A percentile compares a stretch with the other conserved stretches of the same genome.
phyloP scores from a whole-genome alignment of 2,329 filamentous ascomycete genomes.

The Alternaria arbusti region DNA sequence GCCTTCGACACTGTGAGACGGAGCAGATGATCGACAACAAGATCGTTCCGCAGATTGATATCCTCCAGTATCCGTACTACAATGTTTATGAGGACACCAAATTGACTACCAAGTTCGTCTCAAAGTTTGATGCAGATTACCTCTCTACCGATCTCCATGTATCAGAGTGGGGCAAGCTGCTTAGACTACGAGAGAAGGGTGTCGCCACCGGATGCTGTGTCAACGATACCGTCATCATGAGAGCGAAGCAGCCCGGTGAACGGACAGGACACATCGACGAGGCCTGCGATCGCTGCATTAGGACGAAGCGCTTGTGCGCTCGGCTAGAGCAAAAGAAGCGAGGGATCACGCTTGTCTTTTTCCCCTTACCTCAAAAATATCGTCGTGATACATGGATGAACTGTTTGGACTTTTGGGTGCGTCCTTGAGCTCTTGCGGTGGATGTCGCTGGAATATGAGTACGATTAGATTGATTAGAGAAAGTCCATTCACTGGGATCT shows the following conservation, averaged over 20 bases:
- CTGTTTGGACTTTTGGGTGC: not conserved
- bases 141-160: not conserved
- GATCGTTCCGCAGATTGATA: not conserved
- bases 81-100: no score
- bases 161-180: not conserved
- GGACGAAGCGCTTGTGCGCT: not conserved
- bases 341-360: not conserved
- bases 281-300: slow-evolving; percentile 2
- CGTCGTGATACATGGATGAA: accelerated
- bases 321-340: not conserved
- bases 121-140: not conserved
- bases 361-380: not conserved
- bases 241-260: not conserved
- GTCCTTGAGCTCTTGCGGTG: no score
- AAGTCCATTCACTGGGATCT: no score
- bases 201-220: not conserved
- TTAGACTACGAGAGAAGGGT: not conserved
- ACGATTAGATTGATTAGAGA: no score
- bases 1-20: not conserved
- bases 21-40: not conserved
- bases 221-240: not conserved
- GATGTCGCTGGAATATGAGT: no score
- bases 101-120: no score
- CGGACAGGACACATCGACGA: not conserved
- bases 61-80: no score